Conservation (phyloP, 371 early-diverging fungal genomes). For the Cokeromyces recurvatus region DNA sequence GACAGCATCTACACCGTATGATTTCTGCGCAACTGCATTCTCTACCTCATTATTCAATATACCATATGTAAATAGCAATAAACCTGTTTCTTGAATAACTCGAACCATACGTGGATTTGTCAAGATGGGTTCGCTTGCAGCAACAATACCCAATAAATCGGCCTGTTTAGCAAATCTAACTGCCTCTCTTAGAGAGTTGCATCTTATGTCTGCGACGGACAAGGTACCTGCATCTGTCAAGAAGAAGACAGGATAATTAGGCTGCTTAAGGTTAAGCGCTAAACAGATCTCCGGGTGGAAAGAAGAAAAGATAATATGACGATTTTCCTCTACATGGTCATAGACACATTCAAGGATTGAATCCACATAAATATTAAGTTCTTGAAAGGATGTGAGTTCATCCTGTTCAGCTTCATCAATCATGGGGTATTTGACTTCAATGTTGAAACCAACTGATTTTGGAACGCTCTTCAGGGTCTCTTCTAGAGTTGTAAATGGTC, state of each 20-base stretch:
- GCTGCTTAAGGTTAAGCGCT: constrained; percentile 78
- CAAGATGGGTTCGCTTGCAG: constrained; percentile 72
- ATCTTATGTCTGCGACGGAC: constrained; percentile 74
- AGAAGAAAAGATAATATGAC: constrained; percentile 89
- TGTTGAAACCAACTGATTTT: constrained; percentile 80
- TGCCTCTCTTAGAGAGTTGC: constrained; percentile 81
- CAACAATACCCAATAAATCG: constrained; percentile 80
- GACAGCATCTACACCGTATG: constrained; percentile 79
- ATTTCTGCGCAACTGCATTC: constrained; percentile 68
- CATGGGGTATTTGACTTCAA: constrained; percentile 97
- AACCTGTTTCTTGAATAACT: constrained; percentile 66
- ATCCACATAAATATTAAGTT: constrained; percentile 88
- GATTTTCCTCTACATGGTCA: constrained; percentile 57
- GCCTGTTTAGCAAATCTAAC: constrained; percentile 77
- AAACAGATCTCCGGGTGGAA: constrained; percentile 92
- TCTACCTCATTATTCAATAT: constrained; percentile 72
- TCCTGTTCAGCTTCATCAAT: constrained; percentile 81
- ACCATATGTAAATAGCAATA: constrained; percentile 88
- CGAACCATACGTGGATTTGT: constrained; percentile 74
- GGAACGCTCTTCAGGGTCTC: constrained; percentile 81
- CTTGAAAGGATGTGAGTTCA: constrained; percentile 56
- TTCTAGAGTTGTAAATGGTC: constrained; percentile 78
- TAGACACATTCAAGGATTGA: constrained; percentile 76
- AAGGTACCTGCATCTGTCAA: constrained; percentile 84
- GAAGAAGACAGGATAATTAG: constrained; percentile 87